A percentile compares a stretch with the other conserved stretches of the same genome.
phyloP scores from a whole-genome alignment of 805 yeast genomes.

The Metschnikowia colocasiae region DNA sequence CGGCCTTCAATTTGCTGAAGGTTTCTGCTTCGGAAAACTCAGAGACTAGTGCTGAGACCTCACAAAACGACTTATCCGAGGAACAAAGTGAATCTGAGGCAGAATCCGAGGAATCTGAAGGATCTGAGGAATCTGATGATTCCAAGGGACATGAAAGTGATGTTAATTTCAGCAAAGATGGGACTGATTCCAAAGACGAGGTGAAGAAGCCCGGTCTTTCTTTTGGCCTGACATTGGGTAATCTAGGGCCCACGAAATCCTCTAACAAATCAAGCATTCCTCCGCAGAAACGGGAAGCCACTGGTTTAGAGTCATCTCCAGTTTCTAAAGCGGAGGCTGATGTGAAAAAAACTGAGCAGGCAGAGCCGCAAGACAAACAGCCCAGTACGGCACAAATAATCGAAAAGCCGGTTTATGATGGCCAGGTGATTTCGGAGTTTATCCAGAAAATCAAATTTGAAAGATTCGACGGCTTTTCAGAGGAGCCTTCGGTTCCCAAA shows the following conservation, averaged over 20 bases:
- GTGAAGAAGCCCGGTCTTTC: not conserved
- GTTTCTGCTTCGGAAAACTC: not conserved
- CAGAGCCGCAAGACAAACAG: not conserved
- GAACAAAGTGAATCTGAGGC: not conserved
- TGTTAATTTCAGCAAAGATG: not conserved
- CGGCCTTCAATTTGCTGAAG: not conserved
- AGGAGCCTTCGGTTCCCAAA: constrained; percentile 1
- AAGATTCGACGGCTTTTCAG: constrained; percentile 19
- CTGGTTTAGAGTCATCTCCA: not conserved
- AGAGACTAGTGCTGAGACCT: not conserved
- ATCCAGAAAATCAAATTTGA: constrained; percentile 6
- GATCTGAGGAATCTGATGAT: not conserved
- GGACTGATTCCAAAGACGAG: not conserved
- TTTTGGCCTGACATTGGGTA: not conserved
- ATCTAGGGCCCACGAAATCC: not conserved
- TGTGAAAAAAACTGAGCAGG: not conserved
- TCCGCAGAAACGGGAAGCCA: not conserved
- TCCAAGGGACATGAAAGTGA: too few relatives aligned
- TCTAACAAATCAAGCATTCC: not conserved
- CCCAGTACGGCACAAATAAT: not conserved
- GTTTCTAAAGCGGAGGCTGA: not conserved
- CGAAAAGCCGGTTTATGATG: constrained; percentile 2
- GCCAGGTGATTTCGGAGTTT: constrained; percentile 6
- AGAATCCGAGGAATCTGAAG: constrained; percentile 3
- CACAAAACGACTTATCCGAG: not conserved